Evolutionary conservation across 805 yeast species (phyloP).

Genomic region (Metschnikowia vanudenii): DNA sequence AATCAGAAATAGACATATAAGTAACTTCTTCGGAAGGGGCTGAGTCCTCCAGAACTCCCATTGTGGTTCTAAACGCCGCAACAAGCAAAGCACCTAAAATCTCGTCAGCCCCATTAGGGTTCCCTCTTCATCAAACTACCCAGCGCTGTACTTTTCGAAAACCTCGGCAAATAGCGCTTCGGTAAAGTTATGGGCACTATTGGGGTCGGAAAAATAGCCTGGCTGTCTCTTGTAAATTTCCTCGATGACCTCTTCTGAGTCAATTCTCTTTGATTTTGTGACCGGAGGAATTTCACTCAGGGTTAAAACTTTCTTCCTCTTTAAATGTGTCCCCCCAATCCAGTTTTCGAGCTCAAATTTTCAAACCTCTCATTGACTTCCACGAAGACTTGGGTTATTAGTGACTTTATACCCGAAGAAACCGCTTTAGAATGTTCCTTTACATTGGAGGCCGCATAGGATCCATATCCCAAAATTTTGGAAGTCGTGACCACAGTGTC

Average conservation of each 20-base stretch:
- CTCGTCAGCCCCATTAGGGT: background rate
- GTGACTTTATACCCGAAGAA: no score
- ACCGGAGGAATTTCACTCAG: background rate
- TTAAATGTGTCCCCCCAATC: no score
- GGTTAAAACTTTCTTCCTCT: background rate
- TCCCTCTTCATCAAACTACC: background rate
- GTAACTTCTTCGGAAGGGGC: background rate
- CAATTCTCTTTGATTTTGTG: background rate
- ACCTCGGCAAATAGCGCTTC: background rate
- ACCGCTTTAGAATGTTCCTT: no score
- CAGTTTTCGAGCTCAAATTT: no score
- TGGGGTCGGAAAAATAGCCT: background rate
- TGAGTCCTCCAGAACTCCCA: background rate
- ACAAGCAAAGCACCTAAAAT: background rate
- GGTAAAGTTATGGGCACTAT: background rate
- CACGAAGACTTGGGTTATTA: no score
- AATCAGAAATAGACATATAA: background rate
- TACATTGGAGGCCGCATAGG: no score
- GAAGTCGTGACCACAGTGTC: no score
- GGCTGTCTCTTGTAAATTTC: background rate
- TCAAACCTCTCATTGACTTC: no score
- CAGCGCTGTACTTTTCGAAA: background rate
- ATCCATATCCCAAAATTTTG: no score
- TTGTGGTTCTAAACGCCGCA: background rate
- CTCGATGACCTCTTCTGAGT: background rate